phyloP scores from a whole-genome alignment of 495 filamentous ascomycete genomes.

The Daldinia grandis region DNA sequence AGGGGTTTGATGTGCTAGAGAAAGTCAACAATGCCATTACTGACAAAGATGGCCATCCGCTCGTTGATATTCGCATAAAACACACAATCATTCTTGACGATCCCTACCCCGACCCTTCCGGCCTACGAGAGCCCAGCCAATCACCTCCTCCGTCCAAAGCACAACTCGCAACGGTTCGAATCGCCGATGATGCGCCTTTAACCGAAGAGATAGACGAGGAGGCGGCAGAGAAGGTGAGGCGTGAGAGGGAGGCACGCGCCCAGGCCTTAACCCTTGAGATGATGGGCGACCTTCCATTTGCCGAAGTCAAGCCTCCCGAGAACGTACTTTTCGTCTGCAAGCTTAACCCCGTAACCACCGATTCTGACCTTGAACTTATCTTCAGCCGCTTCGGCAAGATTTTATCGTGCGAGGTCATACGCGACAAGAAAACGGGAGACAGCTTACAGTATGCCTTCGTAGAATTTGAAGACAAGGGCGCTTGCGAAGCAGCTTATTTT shows the following conservation, averaged over 20 bases:
- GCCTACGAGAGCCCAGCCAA: constrained; percentile 75
- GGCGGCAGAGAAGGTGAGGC: constrained; percentile 81
- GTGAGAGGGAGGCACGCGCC: constrained; percentile 90
- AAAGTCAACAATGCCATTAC: constrained; percentile 91
- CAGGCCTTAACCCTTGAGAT: constrained; percentile 96
- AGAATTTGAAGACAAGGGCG: constrained; percentile 90
- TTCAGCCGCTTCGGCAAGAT: constrained; percentile 98
- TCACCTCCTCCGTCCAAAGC: constrained; percentile 85
- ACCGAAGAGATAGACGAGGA: constrained; percentile 70
- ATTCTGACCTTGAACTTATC: constrained; percentile 93
- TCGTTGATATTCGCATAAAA: constrained; percentile 91
- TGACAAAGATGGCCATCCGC: constrained; percentile 81
- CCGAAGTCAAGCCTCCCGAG: constrained; percentile 96
- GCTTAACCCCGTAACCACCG: constrained; percentile 92
- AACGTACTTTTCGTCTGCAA: constrained; percentile 99
- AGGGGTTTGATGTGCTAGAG: constrained; percentile 90
- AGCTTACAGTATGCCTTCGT: constrained; percentile 98
- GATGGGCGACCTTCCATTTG: constrained; percentile 97
- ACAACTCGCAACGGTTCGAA: constrained; percentile 89
- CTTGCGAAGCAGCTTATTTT: constrained; percentile 95
- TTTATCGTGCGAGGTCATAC: constrained; percentile 93
- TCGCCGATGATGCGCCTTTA: constrained; percentile 86
- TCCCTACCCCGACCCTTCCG: constrained; percentile 80
- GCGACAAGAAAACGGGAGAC: constrained; percentile 92
- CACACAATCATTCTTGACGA: constrained; percentile 92